phyloP scores from a whole-genome alignment of 495 filamentous ascomycete genomes.

The Xylaria nigripes region DNA sequence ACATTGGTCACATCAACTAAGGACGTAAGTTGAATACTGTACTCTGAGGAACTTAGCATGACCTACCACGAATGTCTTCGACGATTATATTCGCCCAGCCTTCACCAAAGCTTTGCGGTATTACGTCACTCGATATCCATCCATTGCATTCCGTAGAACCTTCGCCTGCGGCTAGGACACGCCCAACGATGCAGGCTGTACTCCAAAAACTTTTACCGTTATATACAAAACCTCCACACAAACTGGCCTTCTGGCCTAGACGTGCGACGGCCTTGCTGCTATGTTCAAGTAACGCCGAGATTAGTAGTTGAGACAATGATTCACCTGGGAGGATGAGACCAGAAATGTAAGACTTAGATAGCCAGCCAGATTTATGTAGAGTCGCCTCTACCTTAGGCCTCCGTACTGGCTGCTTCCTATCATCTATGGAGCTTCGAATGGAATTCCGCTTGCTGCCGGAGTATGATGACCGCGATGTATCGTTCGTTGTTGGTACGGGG shows the following conservation, averaged over 20 bases:
- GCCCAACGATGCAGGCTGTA: conserved; percentile 65
- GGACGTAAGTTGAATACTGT: not conserved
- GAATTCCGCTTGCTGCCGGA: conserved; percentile 24
- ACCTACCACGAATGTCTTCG: conserved; percentile 42
- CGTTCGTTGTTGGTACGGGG: conserved; percentile 29
- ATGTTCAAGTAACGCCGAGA: conserved; percentile 71
- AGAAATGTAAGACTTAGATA: conserved; percentile 69
- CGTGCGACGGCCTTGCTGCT: conserved; percentile 54
- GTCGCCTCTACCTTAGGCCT: conserved; percentile 36
- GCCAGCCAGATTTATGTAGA: conserved; percentile 59
- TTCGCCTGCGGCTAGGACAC: conserved; percentile 58
- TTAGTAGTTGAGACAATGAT: conserved; percentile 63
- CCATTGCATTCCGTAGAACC: conserved; percentile 69
- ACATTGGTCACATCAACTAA: conserved; percentile 33
- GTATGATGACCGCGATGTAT: conserved; percentile 36
- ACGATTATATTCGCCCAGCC: conserved; percentile 59
- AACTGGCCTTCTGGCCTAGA: conserved; percentile 60
- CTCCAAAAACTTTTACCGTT: conserved; percentile 71
- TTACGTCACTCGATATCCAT: conserved; percentile 57
- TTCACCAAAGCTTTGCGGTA: conserved; percentile 43
- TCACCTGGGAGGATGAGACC: conserved; percentile 75
- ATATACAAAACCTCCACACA: conserved; percentile 75
- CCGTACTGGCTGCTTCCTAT: conserved; percentile 23
- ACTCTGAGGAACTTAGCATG: not conserved
- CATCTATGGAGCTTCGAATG: conserved; percentile 15